phyloP scores from a whole-genome alignment of 1,284 basidiomycete species.

The Puccinia triticina region DNA sequence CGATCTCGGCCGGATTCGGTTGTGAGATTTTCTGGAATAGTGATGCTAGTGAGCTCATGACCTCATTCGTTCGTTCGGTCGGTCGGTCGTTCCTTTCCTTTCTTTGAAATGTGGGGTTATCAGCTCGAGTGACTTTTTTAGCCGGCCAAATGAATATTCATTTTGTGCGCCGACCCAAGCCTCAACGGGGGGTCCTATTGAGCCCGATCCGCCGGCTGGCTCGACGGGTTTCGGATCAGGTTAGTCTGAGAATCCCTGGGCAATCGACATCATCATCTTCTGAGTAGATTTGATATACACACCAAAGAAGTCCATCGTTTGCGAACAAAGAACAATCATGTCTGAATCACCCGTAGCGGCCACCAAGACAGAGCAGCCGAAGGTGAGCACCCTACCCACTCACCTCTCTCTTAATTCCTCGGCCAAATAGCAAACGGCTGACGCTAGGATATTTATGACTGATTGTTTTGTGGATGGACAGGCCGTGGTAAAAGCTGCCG shows the following conservation, averaged over 20 bases:
- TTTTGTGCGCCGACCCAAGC: too few species aligned
- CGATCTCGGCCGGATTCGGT: conserved; percentile 31
- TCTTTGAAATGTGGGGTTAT: neutral
- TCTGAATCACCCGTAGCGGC: conserved; percentile 33
- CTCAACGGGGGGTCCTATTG: too few species aligned
- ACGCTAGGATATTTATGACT: neutral
- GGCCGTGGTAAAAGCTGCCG: conserved; percentile 47
- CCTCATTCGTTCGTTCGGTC: neutral
- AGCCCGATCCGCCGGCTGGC: too few species aligned
- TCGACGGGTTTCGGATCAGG: too few species aligned
- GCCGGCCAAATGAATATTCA: too few species aligned
- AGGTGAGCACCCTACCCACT: neutral
- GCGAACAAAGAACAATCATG: neutral
- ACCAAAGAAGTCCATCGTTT: too few species aligned
- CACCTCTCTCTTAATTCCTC: too few species aligned
- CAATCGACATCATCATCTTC: too few species aligned
- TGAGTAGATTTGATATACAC: too few species aligned
- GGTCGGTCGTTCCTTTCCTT: neutral
- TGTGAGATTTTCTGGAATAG: conserved; percentile 32
- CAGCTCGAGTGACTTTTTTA: neutral
- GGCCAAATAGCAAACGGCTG: neutral
- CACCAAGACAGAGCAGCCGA: conserved; percentile 29
- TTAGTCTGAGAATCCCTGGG: too few species aligned
- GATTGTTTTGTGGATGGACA: neutral
- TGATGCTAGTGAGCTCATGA: conserved; percentile 36